These are phyloP conservation scores for Saturnispora besseyi DNA, from an alignment of 805 yeast species.

Conservation along the genomic window DNA sequence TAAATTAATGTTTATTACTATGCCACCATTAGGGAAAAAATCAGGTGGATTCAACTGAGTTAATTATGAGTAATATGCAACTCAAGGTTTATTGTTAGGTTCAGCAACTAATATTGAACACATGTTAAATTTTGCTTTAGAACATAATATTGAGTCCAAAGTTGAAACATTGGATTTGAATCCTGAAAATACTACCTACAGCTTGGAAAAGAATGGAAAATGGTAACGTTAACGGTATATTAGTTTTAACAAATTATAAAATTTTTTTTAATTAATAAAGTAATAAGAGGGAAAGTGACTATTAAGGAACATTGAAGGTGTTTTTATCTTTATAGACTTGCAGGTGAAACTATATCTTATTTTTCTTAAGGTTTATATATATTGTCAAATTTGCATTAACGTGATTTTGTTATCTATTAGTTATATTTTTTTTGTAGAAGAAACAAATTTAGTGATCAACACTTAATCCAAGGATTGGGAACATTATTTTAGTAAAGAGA, in stretches of 20 bases:
- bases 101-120: constrained; percentile 34
- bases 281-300: no score
- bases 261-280: constrained; percentile 6
- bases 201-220: constrained; percentile 38
- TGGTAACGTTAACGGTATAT: constrained; percentile 45
- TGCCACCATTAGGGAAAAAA: constrained; percentile 30
- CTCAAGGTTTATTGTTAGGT: constrained; percentile 33
- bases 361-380: not conserved
- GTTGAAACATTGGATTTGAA: constrained; percentile 39
- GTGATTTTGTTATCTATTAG: not conserved
- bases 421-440: not conserved
- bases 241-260: constrained; percentile 41
- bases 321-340: no score
- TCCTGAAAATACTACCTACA: constrained; percentile 30
- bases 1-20: constrained; percentile 23
- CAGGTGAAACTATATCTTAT: no score
- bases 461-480: constrained; percentile 2
- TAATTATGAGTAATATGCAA: constrained; percentile 24
- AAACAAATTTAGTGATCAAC: not conserved
- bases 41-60: constrained; percentile 27
- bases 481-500: constrained; percentile 11
- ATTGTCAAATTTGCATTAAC: not conserved
- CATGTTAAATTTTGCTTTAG: constrained; percentile 41
- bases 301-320: no score
- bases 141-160: constrained; percentile 39